phyloP scores from a whole-genome alignment of 2,329 filamentous ascomycete genomes.

The Aureobasidium sp. region DNA sequence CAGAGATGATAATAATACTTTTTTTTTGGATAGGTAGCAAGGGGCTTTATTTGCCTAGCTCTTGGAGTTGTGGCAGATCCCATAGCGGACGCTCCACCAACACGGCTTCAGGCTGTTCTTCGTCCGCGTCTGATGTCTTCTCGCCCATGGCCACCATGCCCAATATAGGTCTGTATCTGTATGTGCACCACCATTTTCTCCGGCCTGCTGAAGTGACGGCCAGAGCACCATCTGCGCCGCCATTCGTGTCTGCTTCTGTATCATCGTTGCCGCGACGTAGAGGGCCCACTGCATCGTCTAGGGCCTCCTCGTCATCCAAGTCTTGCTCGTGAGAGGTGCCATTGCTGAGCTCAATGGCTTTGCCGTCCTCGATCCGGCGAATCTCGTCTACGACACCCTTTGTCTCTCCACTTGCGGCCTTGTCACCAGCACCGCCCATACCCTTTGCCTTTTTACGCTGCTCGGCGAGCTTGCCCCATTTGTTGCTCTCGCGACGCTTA shows the following conservation, averaged over 20 bases:
- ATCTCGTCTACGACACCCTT: slow-evolving; percentile 27
- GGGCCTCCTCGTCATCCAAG: slow-evolving; percentile 34
- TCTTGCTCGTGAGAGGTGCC: slow-evolving; percentile 32
- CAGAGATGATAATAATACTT: background rate
- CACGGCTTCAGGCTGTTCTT: slow-evolving; percentile 63
- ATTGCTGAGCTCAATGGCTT: slow-evolving; percentile 19
- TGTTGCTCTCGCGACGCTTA: slow-evolving; percentile 29
- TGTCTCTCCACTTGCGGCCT: slow-evolving; percentile 33
- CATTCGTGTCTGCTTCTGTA: slow-evolving; percentile 20
- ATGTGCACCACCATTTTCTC: slow-evolving; percentile 65
- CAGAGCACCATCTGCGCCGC: slow-evolving; percentile 22
- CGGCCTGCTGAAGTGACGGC: slow-evolving; percentile 23
- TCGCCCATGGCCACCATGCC: slow-evolving; percentile 56
- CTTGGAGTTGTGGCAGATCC: slow-evolving; percentile 18
- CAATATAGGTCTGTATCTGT: slow-evolving; percentile 90
- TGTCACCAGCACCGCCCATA: slow-evolving; percentile 51
- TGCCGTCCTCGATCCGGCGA: slow-evolving; percentile 25
- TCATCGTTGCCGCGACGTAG: slow-evolving; percentile 32
- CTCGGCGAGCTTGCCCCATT: slow-evolving; percentile 20
- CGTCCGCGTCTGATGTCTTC: slow-evolving; percentile 39
- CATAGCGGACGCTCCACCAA: slow-evolving; percentile 69
- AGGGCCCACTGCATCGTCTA: slow-evolving; percentile 34
- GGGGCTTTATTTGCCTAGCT: slow-evolving; percentile 5
- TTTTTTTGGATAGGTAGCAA: background rate
- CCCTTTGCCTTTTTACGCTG: slow-evolving; percentile 37